Evolutionary conservation across 352 stramenopile genomes (phyloP).

Genomic region (Globisporangium cystogenes): DNA sequence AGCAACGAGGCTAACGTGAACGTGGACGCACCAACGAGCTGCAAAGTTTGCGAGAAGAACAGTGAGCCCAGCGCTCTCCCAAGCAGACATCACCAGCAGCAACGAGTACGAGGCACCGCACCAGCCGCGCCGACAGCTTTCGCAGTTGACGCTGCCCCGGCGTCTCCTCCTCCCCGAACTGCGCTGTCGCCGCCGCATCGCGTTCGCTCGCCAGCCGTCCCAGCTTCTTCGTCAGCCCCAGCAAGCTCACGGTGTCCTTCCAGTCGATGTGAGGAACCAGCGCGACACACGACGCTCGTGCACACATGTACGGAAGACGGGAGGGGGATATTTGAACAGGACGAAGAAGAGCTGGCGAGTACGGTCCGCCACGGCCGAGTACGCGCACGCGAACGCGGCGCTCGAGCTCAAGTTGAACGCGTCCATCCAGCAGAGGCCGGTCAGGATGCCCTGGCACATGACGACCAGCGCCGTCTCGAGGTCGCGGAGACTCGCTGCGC

Average conservation of each 20-base stretch:
- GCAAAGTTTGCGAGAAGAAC: background rate
- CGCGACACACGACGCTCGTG: background rate
- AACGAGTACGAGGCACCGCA: background rate
- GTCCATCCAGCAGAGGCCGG: slow-evolving; percentile 65
- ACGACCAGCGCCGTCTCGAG: slow-evolving; percentile 36
- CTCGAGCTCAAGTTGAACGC: slow-evolving; percentile 41
- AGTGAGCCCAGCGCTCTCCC: background rate
- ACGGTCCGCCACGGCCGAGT: slow-evolving; percentile 46
- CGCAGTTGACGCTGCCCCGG: background rate
- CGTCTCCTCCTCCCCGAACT: background rate
- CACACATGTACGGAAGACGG: background rate
- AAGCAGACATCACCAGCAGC: background rate
- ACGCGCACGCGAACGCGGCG: slow-evolving; percentile 36
- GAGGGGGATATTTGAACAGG: slow-evolving; percentile 73
- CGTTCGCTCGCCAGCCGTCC: slow-evolving; percentile 13
- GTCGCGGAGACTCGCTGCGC: slow-evolving; percentile 15
- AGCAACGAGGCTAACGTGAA: slow-evolving; percentile 28
- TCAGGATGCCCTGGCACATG: slow-evolving; percentile 43
- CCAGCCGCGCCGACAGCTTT: slow-evolving; percentile 20
- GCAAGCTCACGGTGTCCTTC: slow-evolving; percentile 38
- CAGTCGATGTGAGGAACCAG: slow-evolving; percentile 7
- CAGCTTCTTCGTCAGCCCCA: slow-evolving; percentile 44
- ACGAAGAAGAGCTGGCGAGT: slow-evolving; percentile 58
- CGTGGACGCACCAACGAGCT: slow-evolving; percentile 28
- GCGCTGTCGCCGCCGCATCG: background rate